Evolutionary conservation across 2,329 filamentous ascomycete genomes (phyloP), one percentile per base, ranked within the genome.

Genomic region (Verticillium zaregamsianum): DNA sequence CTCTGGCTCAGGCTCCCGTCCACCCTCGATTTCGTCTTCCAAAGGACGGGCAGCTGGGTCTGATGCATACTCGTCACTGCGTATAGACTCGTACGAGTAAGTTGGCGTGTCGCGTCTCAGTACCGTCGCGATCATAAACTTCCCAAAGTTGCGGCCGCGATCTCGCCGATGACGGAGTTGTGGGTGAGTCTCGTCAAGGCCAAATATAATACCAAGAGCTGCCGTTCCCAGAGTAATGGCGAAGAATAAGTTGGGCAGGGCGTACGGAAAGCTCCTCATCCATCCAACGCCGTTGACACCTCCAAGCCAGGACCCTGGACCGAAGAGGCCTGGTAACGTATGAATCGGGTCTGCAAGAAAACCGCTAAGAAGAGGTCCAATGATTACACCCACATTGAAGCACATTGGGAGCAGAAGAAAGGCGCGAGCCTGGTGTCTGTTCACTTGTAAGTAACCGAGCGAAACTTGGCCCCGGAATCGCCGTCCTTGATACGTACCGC

Each of bases 371-470:
- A 69, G 63, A 12, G 67, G 66, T 3, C 66, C 66, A n/a, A 68
- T 66, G n/a, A 68, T 67, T 56, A 66, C 64, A 6, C 66, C 66
- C 3, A 66, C 55, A 39, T 68, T 68, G 63, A 67, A 67, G 57
- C 64, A 67, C 66, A 68, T 67, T n/a, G 66, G 66, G 6, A 68
- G 59, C 0, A 68, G 59, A 3, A 67, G 62, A 45, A 68, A 67
- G 11, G 66, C 67, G 25, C 66, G 62, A 32, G 67, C 40, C 32
- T 62, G 62, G 28, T 66, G 23, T 12, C 35, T 60, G 6, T 32
- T 4, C 5, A 12, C 17, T 7, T 17, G 15, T 57, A 25, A 61
- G 54, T 17, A 39, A 20, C 9, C 33, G 8, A 35, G 3, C 11
- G 20, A 45, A 32, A 28, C 4, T 5, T 23, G n/a, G 9, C 33